Evolutionary conservation across 176 grass and related monocot species (phyloP).

Genomic region (Elymus sibiricus): DNA sequence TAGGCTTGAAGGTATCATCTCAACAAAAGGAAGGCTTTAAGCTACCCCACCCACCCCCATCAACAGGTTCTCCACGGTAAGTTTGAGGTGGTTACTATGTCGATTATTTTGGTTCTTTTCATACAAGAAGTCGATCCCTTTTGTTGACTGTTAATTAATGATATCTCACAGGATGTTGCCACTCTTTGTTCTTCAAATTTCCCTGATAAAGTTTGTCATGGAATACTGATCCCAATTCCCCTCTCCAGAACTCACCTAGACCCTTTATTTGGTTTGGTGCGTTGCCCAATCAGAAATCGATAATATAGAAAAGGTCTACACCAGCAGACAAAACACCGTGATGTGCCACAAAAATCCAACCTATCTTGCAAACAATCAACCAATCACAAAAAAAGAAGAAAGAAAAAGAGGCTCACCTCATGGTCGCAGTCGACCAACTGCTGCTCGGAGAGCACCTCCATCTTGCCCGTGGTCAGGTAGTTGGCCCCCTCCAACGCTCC

Average conservation of each 20-base stretch:
- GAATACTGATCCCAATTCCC: not conserved
- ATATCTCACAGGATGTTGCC: not conserved
- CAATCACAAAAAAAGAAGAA: constrained; percentile 9
- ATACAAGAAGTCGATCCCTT: not conserved
- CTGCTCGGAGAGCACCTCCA: constrained; percentile 79
- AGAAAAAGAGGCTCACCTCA: constrained; percentile 36
- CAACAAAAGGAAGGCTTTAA: not conserved
- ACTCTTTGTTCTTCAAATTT: not conserved
- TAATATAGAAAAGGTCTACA: not conserved
- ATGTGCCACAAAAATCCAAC: constrained; percentile 6
- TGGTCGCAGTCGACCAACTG: constrained; percentile 89
- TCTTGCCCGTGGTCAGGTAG: constrained; percentile 72
- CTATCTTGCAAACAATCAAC: not conserved
- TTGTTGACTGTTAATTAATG: not conserved
- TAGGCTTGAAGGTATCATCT: not conserved
- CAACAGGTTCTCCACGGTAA: not conserved
- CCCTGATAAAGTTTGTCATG: not conserved
- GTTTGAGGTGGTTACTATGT: not conserved
- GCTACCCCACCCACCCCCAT: too few relatives aligned
- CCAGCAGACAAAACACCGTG: constrained; percentile 22
- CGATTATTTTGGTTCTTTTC: not conserved
- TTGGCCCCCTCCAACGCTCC: constrained; percentile 84
- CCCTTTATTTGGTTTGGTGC: not conserved
- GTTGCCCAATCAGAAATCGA: constrained; percentile 23
- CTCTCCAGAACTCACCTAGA: not conserved